Base-by-base conservation (phyloP, 2,329 filamentous ascomycete species). In the Dactylonectria macrodidyma region DNA sequence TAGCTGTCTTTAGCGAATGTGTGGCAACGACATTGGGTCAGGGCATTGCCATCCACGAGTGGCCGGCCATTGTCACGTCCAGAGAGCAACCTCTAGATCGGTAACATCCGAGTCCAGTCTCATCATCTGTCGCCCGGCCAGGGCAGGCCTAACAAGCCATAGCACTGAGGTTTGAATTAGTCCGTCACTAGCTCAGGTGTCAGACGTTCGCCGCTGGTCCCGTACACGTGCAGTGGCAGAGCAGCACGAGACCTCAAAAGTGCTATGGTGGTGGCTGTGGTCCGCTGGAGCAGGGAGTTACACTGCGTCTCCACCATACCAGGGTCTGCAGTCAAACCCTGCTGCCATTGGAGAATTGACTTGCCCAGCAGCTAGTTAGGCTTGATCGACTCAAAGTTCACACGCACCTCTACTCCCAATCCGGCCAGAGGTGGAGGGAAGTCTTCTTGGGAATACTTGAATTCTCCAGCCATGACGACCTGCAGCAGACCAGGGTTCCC, bases 191-290 rank as follows among this genome's bases (percentile, higher is more conserved):
- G 12, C 44, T 59, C 24, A 22, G 14, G 14, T 47, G 57, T 48
- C 44, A 59, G 57, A 59, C 57, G 57, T 59, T 59, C 34, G 41
- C 26, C 34, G 44, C 24, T 34, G 33, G 51, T 54, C 51, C 51
- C 51, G 51, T 33, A 36, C 51, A 61, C 62, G 22, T 36, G 52
- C 36, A 55, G 64, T 22, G 44, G 12, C 47, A 33, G 16, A 24
- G 51, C 41, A 62, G 51, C 58, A 66, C 64, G 59, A 62, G 59
- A 66, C 65, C 60, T 64, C 50, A 12, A 41, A 67, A 64, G 48
- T 67, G 65, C 65, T 50, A 59, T 59, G 36, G 34, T 67, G 65
- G 65, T 64, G 41, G 44, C 55, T 67, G 54, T 55, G 48, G 60
- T 57, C 60, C 38, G 65, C 65, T 59, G 65, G 59, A 67, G 46